phyloP scores from a whole-genome alignment of 352 stramenopile genomes.

The Phytophthora pini region DNA sequence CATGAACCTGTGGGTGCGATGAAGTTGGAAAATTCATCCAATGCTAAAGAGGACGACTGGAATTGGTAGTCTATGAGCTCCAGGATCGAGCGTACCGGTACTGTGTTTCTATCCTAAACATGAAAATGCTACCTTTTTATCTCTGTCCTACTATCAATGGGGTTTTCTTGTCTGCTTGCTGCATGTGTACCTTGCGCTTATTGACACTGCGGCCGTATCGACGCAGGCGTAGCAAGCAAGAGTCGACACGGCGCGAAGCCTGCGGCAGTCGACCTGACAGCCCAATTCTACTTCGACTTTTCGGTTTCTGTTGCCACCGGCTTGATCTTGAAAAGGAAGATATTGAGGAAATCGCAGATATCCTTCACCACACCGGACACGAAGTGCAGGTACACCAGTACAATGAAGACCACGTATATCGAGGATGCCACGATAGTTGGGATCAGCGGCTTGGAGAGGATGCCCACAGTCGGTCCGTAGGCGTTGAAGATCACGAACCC shows the following conservation, averaged over 20 bases:
- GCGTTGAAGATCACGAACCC: constrained; percentile 78
- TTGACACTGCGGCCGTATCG: not conserved
- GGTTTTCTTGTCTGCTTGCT: not conserved
- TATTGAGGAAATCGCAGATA: constrained; percentile 89
- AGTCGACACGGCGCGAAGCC: not conserved
- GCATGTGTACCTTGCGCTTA: not conserved
- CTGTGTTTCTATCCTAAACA: constrained; percentile 21
- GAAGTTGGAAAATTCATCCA: constrained; percentile 53
- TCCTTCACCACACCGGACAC: constrained; percentile 83
- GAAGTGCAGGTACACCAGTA: constrained; percentile 82
- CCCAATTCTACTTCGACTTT: constrained; percentile 40
- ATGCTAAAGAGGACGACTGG: constrained; percentile 73
- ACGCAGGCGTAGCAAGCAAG: not conserved
- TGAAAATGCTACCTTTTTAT: constrained; percentile 21
- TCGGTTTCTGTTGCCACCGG: constrained; percentile 32
- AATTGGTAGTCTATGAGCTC: constrained; percentile 63
- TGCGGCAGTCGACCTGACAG: not conserved
- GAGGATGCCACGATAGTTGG: constrained; percentile 70
- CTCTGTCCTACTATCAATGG: not conserved
- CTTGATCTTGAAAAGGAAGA: constrained; percentile 86
- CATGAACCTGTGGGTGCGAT: constrained; percentile 59
- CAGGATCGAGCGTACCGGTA: constrained; percentile 10
- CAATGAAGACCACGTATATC: constrained; percentile 79
- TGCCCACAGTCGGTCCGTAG: constrained; percentile 58
- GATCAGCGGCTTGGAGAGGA: constrained; percentile 58